Evolutionary conservation across 2,329 filamentous ascomycete species (phyloP), one percentile per base, ranked within the genome.

Genomic region (Pseudogymnoascus sp.): DNA sequence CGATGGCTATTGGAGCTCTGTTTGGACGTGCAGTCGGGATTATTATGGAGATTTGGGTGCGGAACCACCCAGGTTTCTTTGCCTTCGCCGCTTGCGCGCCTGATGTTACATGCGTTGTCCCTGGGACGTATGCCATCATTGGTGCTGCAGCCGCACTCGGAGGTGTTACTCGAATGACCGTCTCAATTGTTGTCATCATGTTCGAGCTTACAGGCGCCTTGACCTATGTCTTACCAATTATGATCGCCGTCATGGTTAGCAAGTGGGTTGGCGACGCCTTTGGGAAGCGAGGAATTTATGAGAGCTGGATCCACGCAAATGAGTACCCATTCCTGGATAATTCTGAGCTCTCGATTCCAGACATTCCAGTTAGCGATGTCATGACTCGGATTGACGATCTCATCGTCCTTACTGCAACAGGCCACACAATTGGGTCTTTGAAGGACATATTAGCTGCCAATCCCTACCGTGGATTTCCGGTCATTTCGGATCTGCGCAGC

Each of bases 241-340:
- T 99, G 95, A 90, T 99, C 67, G 92, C 93, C 46, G 95, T 99
- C 72, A 96, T 99, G 93, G 83, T 97, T 49, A 90, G 90, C 66
- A 99, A 99, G 78, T 99, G 95, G 95, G 91, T 96, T 25, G 95
- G 93, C 71, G 95, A 99, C 75, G 93, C 92, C 60, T 93, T 99
- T 75, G 92, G 91, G 25, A 90, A 91, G 63, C 86, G 89, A 60
- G 92, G 95, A 67, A 97, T 99, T 75, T 99, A 99, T 78, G 95
- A 99, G 75, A 89, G 89, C 62, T 99, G 95, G 95, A 99, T 99
- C 72, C 89, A 92, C 69, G 88, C 97, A 77, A 95, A 96, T 72
- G 91, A 90, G 68, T 99, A 97, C 73, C 95, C 95, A 0, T 97
- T 93, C 77, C 84, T 99, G 62, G 93, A 97, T 76, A 95, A 96